Percentiles rank a stretch among this genome's conserved stretches.
Evolutionary conservation across 176 grass and related monocot genomes (phyloP).

Genomic region (Zoysia pacifica): DNA sequence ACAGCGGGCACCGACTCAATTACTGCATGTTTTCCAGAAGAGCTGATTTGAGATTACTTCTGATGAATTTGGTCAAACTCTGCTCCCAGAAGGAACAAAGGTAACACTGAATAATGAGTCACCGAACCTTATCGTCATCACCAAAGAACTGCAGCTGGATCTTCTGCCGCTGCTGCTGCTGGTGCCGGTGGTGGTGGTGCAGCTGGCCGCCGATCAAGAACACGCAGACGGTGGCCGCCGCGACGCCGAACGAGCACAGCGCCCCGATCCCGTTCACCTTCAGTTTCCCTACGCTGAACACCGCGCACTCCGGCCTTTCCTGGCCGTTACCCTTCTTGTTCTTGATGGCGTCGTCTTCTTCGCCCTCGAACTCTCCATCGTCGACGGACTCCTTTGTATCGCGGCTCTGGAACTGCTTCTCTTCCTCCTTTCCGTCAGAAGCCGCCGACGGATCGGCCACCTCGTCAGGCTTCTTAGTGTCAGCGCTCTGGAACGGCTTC

Average conservation of each 20-base stretch:
- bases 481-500: constrained; percentile 18
- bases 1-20: too few relatives aligned
- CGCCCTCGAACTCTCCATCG: neutral
- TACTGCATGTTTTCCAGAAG: too few relatives aligned
- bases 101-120: too few relatives aligned
- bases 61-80: too few relatives aligned
- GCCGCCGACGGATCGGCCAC: too few relatives aligned
- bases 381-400: neutral
- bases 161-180: constrained; percentile 56
- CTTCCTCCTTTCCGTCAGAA: neutral
- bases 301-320: constrained; percentile 35
- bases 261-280: constrained; percentile 70
- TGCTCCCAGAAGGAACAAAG: too few relatives aligned
- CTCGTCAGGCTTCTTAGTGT: neutral
- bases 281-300: constrained; percentile 60
- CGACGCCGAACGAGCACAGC: constrained; percentile 78
- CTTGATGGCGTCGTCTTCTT: neutral
- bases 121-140: too few relatives aligned
- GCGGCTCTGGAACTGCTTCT: constrained; percentile 4
- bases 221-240: constrained; percentile 68
- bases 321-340: constrained; percentile 4
- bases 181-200: constrained; percentile 46
- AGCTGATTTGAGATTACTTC: too few relatives aligned
- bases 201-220: constrained; percentile 54
- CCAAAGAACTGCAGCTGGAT: constrained; percentile 76